phyloP scores from a whole-genome alignment of 1,284 basidiomycete species.

The Leccinum subrobustum region DNA sequence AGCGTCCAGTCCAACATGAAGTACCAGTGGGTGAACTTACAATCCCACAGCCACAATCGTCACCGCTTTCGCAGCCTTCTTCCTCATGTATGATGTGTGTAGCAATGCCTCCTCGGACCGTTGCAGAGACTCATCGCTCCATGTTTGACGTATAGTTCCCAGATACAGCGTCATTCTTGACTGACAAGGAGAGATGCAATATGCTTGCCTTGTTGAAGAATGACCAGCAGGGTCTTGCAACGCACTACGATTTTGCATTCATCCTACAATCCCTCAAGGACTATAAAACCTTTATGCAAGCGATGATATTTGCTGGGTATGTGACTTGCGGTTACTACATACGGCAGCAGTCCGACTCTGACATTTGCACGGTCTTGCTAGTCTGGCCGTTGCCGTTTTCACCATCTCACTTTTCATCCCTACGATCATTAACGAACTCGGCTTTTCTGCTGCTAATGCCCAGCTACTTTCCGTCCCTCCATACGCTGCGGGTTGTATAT shows the following conservation, averaged over 20 bases:
- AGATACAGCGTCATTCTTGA: conserved; percentile 46
- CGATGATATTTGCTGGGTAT: conserved; percentile 46
- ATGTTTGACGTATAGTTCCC: conserved; percentile 42
- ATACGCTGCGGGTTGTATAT: conserved; percentile 44
- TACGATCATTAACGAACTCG: conserved; percentile 53
- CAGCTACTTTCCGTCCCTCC: conserved; percentile 59
- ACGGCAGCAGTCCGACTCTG: background rate
- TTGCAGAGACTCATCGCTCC: background rate
- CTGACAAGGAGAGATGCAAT: conserved; percentile 34
- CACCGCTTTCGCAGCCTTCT: conserved; percentile 38
- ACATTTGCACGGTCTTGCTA: conserved; percentile 20
- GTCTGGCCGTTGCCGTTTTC: conserved; percentile 52
- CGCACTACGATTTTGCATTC: conserved; percentile 36
- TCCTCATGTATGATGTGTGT: conserved; percentile 45
- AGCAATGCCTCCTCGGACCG: background rate
- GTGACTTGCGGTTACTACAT: conserved; percentile 2
- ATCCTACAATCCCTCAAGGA: conserved; percentile 43
- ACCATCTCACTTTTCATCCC: conserved; percentile 59
- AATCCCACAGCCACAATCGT: conserved; percentile 35
- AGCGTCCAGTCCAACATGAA: background rate
- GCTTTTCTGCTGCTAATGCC: conserved; percentile 54
- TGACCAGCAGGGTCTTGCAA: conserved; percentile 37
- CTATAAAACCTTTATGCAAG: conserved; percentile 45
- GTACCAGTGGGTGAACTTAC: background rate
- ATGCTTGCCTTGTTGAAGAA: conserved; percentile 40